These are phyloP conservation scores for Parietaria judaica DNA, from an alignment of 306 rosid genomes.

Conservation along the genomic window DNA sequence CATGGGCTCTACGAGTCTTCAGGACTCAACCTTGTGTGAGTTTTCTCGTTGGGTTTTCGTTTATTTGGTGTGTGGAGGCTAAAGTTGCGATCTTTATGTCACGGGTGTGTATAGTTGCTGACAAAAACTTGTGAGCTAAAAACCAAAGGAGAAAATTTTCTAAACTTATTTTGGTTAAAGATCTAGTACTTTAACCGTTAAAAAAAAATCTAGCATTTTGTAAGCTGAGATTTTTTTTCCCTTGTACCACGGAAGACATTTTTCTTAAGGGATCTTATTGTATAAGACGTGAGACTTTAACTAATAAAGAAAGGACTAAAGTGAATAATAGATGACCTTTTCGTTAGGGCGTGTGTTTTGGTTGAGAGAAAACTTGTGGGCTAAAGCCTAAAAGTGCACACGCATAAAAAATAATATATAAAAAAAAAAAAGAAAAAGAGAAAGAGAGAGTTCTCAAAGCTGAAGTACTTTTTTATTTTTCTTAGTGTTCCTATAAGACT, in stretches of 20 bases:
- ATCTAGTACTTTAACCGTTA: too few species aligned
- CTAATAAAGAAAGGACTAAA: not conserved
- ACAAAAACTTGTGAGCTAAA: not conserved
- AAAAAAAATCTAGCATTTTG: too few species aligned
- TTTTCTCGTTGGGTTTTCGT: not conserved
- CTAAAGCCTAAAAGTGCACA: too few species aligned
- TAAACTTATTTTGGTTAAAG: not conserved
- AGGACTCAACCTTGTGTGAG: conserved; percentile 31
- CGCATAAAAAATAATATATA: too few species aligned
- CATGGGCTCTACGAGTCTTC: conserved; percentile 15
- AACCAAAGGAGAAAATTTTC: not conserved
- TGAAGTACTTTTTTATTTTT: too few species aligned
- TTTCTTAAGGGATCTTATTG: not conserved
- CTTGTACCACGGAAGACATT: not conserved
- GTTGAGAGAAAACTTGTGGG: not conserved
- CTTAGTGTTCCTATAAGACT: too few species aligned
- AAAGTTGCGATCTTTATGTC: not conserved
- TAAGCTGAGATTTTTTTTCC: not conserved
- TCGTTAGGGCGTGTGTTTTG: conserved; percentile 1
- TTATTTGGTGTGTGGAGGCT: not conserved
- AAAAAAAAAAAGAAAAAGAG: too few species aligned
- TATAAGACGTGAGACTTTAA: too few species aligned
- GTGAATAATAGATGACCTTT: conserved; percentile 1
- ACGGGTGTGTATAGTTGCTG: conserved; percentile 14
- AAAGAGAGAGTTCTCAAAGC: too few species aligned